These are phyloP conservation scores for Gracilaria domingensis DNA, from an alignment of 23 red algal species.

Conservation along the genomic window DNA sequence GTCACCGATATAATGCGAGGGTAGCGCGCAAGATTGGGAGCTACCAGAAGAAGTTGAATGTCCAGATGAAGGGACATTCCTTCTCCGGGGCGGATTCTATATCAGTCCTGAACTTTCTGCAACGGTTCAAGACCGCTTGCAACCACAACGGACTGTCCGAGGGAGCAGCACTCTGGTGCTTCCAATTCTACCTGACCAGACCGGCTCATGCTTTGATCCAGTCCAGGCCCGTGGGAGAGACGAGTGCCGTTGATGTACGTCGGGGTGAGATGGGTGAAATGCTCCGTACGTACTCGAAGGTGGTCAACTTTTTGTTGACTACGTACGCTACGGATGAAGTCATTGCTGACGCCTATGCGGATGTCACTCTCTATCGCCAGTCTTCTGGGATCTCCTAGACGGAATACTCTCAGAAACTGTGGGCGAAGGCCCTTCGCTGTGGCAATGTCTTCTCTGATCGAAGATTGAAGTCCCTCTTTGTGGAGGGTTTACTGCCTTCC, in stretches of 20 bases:
- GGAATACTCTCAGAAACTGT: slow-evolving; percentile 23
- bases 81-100: slow-evolving; percentile 38
- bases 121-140: slow-evolving; percentile 9
- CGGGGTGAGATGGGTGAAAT: background rate
- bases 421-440: background rate
- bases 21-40: background rate
- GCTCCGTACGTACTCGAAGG: background rate
- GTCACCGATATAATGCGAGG: background rate
- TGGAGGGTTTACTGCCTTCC: background rate
- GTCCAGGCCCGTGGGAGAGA: background rate
- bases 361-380: slow-evolving; percentile 4
- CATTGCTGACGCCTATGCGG: slow-evolving; percentile 4
- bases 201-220: slow-evolving; percentile 25
- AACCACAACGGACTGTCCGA: slow-evolving; percentile 33
- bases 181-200: slow-evolving; percentile 36
- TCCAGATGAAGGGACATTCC: slow-evolving; percentile 55
- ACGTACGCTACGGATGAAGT: slow-evolving; percentile 47
- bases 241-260: background rate
- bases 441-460: slow-evolving; percentile 29
- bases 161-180: slow-evolving; percentile 5
- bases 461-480: slow-evolving; percentile 4
- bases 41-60: slow-evolving; percentile 32
- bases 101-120: slow-evolving; percentile 27
- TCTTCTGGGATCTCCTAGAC: background rate
- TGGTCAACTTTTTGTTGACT: slow-evolving; percentile 19